Conservation (phyloP, 192 early-diverging fungal species). For the Mortierella antarctica region DNA sequence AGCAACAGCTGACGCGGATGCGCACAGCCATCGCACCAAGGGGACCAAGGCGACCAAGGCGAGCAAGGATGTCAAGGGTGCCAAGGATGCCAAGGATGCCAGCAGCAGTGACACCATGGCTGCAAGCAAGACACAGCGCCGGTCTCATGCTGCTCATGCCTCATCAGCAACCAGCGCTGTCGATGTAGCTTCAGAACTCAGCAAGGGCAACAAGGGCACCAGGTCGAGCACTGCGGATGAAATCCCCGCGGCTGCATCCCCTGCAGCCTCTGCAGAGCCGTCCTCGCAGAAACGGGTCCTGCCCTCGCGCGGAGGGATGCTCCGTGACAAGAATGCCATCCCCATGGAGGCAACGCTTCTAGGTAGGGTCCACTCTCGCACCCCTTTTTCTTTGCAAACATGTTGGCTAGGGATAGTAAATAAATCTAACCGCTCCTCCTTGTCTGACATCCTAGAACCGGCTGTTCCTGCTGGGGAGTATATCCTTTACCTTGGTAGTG, state of each 20-base stretch:
- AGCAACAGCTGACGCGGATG: neutral
- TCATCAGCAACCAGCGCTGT: too few relatives aligned
- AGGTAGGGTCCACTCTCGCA: conserved; percentile 3
- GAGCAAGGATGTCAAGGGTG: neutral
- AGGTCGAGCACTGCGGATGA: neutral
- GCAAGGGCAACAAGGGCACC: neutral
- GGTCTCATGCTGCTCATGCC: too few relatives aligned
- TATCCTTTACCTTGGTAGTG: conserved; percentile 31
- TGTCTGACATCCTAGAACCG: conserved; percentile 11
- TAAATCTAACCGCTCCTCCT: neutral
- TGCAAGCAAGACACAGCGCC: too few relatives aligned
- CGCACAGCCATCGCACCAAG: neutral
- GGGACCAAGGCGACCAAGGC: neutral
- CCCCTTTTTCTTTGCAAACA: neutral
- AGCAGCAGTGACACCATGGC: neutral
- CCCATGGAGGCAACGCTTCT: conserved; percentile 28
- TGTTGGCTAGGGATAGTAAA: neutral
- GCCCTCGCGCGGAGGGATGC: conserved; percentile 23
- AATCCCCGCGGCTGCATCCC: neutral
- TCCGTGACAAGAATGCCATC: conserved; percentile 25
- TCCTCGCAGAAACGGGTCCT: conserved; percentile 23
- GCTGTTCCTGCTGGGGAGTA: conserved; percentile 37
- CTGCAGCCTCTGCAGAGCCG: neutral
- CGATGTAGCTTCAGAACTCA: neutral
- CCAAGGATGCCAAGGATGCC: neutral